Percentiles rank a stretch among this genome's conserved stretches.
Conservation (phyloP, 2,329 filamentous ascomycete genomes). For the Teratosphaeria viscida region DNA sequence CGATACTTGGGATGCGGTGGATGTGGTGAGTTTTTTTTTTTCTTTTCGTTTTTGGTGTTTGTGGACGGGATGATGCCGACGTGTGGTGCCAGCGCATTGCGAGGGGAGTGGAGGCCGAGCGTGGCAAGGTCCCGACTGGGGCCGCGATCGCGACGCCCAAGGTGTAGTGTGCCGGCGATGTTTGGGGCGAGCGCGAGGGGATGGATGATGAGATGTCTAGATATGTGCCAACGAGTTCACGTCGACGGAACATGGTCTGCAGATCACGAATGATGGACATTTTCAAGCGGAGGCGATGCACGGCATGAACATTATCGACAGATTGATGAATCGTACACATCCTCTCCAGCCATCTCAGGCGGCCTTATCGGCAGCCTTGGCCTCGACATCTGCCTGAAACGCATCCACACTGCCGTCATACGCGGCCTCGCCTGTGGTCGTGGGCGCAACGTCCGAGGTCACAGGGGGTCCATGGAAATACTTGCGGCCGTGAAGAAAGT, state of each 20-base stretch:
- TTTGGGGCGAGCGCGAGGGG: background rate
- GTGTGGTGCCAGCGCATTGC: background rate
- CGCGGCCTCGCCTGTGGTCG: conserved; percentile 15
- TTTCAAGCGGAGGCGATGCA: no score
- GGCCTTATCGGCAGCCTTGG: background rate
- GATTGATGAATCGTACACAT: background rate
- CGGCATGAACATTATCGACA: no score
- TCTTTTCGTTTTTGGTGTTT: background rate
- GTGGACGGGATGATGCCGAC: background rate
- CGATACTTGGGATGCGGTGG: conserved; percentile 21
- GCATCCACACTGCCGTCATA: conserved; percentile 16
- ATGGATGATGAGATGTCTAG: background rate
- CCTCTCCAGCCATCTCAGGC: background rate
- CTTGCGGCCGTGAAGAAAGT: conserved; percentile 25
- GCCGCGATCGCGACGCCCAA: background rate
- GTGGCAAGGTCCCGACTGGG: background rate
- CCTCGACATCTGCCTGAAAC: background rate
- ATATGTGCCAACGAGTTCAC: background rate
- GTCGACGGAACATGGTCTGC: no score
- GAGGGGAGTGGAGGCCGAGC: background rate
- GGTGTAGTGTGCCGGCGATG: background rate
- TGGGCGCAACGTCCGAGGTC: conserved; percentile 17
- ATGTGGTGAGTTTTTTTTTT: background rate
- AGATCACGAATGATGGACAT: no score
- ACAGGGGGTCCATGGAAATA: conserved; percentile 27